Evolutionary conservation across 2,329 filamentous ascomycete species (phyloP), one percentile per base, ranked within the genome.

Genomic region (Botrytis aclada): DNA sequence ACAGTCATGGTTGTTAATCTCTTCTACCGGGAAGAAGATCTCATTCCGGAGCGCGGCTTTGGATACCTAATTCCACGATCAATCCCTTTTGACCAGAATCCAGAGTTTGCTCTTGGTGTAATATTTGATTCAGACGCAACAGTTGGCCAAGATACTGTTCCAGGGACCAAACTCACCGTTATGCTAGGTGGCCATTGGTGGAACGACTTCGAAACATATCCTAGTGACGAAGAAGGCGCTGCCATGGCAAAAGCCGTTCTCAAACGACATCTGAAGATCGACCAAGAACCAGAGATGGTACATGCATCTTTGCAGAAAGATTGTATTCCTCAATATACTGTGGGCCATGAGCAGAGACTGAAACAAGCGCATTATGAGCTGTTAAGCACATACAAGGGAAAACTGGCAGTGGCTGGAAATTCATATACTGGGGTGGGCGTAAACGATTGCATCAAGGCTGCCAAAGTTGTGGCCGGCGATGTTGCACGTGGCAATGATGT

Each of bases 131-230:
- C 90, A 29, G 74, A 81, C 69, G 77, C 78, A 47, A 72, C 83
- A 43, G 75, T 80, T 71, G 87, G 86, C 29, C 85, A 88, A 77
- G 88, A 92, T 80, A 85, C 83, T 6, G 85, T 82, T 1, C 39
- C 75, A 20, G 94, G 93, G 37, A 97, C 94, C 22, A 97, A 97
- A 81, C 83, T 98, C 70, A 97, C 95, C 25, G 93, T 98, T 77
- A 97, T 99, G 90, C 85, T 99, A 72, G 96, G 96, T 74, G 96
- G 96, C 1, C 94, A 98, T 83, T 94, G 93, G 88, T 98, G 93
- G 93, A 87, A 94, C 80, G 87, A 84, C 73, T 89, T 87, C 84
- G 79, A 76, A 63, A 78, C 82, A 2, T 88, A 88, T 73, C 94
- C 94, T 0, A 84, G 87, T 69, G 86, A 90, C 74, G 85, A 90